phyloP scores from a whole-genome alignment of 441 rosid genomes.

The Mallotus repandus region DNA sequence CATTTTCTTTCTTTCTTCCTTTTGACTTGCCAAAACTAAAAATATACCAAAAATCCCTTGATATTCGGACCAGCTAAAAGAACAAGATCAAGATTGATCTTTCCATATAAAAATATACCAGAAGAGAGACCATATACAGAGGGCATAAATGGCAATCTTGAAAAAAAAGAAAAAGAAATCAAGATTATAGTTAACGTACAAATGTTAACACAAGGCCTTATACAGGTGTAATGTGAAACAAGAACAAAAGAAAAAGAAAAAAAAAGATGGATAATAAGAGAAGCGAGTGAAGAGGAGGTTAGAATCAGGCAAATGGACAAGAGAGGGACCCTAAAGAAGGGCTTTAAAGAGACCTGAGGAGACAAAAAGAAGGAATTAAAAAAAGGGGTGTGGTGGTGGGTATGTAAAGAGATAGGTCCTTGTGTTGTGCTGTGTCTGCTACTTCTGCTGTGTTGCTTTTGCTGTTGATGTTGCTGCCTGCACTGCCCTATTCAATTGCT shows the following conservation, averaged over 20 bases:
- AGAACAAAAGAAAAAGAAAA: too few species aligned
- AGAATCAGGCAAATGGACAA: not conserved
- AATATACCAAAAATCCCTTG: conserved; percentile 16
- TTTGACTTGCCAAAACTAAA: not conserved
- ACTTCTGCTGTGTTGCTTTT: not conserved
- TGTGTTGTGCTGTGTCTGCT: not conserved
- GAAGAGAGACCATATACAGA: not conserved
- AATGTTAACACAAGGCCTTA: not conserved
- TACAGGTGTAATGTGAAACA: not conserved
- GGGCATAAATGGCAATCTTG: not conserved
- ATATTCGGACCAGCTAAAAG: not conserved
- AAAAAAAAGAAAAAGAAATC: not conserved
- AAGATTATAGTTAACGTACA: not conserved
- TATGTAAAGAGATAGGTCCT: not conserved
- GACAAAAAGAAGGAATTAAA: conserved; percentile 13
- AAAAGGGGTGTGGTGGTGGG: not conserved
- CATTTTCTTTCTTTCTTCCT: not conserved
- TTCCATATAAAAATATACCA: not conserved
- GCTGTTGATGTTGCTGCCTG: not conserved
- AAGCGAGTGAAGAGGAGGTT: not conserved
- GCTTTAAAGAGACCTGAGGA: not conserved
- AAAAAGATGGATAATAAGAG: not conserved
- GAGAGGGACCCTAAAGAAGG: not conserved
- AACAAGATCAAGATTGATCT: not conserved
- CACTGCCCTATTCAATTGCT: not conserved